These are phyloP conservation scores for Termitomyces sp. DNA, from an alignment of 768 basidiomycete genomes.

Conservation along the genomic window DNA sequence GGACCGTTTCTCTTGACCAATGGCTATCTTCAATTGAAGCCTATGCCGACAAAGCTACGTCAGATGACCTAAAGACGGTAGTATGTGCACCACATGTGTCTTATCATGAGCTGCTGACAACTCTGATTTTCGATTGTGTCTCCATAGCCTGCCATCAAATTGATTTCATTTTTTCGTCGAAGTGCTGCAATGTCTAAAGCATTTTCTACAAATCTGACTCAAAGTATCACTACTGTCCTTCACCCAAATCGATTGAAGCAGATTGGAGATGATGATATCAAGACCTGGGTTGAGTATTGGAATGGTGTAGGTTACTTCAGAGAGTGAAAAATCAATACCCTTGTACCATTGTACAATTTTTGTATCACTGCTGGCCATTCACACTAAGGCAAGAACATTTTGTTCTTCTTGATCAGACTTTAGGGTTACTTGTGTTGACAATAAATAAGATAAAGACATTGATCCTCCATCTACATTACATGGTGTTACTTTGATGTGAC, in stretches of 20 bases:
- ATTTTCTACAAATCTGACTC: background rate
- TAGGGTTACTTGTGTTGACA: too few relatives aligned
- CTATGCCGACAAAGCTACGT: background rate
- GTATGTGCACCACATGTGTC: background rate
- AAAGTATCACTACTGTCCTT: background rate
- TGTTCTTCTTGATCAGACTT: too few relatives aligned
- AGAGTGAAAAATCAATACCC: background rate
- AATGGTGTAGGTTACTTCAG: conserved; percentile 11
- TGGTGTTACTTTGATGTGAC: too few relatives aligned
- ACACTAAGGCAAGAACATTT: too few relatives aligned
- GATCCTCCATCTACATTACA: too few relatives aligned
- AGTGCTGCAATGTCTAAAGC: background rate
- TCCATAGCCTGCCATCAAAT: background rate
- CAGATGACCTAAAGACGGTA: background rate
- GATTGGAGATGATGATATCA: background rate
- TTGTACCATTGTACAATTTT: too few relatives aligned
- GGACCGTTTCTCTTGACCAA: background rate
- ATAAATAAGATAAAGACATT: too few relatives aligned
- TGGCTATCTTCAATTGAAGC: background rate
- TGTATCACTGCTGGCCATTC: too few relatives aligned
- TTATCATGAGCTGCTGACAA: background rate
- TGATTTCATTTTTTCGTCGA: background rate
- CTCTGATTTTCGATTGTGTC: background rate
- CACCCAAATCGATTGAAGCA: background rate
- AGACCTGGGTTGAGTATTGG: conserved; percentile 1